phyloP scores from a whole-genome alignment of 306 rosid species.

The Comarum palustre region DNA sequence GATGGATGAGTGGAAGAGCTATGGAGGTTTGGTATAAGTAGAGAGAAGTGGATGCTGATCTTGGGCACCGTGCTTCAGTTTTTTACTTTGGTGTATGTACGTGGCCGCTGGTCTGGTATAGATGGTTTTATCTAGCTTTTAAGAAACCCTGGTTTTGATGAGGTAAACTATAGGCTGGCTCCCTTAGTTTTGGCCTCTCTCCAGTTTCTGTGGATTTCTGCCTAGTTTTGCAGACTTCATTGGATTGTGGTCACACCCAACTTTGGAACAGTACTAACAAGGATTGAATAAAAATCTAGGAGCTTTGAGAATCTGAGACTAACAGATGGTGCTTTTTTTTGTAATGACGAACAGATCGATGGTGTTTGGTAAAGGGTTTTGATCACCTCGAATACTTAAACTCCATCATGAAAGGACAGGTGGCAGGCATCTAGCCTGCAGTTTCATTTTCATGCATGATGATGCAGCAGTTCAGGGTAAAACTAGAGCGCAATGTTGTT shows the following conservation, averaged over 20 bases:
- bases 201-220: background rate
- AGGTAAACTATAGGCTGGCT: slow-evolving; percentile 42
- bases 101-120: slow-evolving; percentile 46
- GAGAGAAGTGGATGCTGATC: background rate
- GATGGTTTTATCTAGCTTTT: slow-evolving; percentile 5
- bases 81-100: background rate
- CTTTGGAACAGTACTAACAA: background rate
- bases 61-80: slow-evolving; percentile 18
- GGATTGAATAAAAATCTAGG: background rate
- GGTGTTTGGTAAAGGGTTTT: background rate
- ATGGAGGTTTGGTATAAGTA: slow-evolving; percentile 36
- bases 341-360: too few relatives aligned
- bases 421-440: background rate
- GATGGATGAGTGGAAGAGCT: slow-evolving; percentile 14
- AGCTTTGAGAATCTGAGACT: slow-evolving; percentile 9
- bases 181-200: slow-evolving; percentile 8
- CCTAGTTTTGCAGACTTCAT: background rate
- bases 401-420: background rate
- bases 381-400: background rate
- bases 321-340: too few relatives aligned
- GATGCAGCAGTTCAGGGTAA: slow-evolving; percentile 1
- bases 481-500: background rate
- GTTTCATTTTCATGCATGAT: background rate
- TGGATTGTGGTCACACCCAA: background rate
- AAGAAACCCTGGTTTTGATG: slow-evolving; percentile 32